These are phyloP conservation scores for Ceratocystis huliohia DNA, from an alignment of 2,329 filamentous ascomycete genomes.

Conservation along the genomic window DNA sequence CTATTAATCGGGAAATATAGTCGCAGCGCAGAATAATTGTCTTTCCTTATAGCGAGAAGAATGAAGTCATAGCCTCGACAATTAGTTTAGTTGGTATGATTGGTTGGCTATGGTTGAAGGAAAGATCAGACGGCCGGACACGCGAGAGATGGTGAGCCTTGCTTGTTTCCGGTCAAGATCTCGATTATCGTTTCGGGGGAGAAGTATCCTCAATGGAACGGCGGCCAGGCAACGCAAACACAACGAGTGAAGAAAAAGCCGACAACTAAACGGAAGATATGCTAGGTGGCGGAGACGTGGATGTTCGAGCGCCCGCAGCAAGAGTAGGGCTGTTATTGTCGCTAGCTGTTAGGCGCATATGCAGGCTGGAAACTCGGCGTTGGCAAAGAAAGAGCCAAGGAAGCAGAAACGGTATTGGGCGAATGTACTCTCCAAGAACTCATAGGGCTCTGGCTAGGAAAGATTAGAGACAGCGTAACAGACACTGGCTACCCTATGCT, in stretches of 20 bases:
- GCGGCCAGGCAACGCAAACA: neutral
- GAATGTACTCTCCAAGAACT: too few relatives aligned
- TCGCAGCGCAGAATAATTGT: neutral
- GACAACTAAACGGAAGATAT: neutral
- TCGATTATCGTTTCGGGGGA: neutral
- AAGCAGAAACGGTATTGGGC: neutral
- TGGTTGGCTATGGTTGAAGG: neutral
- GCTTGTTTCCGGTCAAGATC: too few relatives aligned
- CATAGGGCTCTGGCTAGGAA: too few relatives aligned
- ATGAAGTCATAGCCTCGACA: constrained; percentile 5
- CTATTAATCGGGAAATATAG: neutral
- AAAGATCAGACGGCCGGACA: neutral
- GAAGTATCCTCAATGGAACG: neutral
- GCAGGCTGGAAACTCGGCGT: neutral
- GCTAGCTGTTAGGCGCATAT: constrained; percentile 12
- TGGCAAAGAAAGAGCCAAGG: neutral
- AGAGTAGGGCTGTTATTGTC: neutral
- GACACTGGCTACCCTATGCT: neutral
- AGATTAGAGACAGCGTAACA: neutral
- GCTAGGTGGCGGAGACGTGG: neutral
- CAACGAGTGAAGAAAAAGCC: neutral
- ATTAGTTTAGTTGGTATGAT: neutral
- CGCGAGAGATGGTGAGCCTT: too few relatives aligned
- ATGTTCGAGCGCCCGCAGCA: neutral
- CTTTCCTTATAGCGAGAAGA: constrained; percentile 15